phyloP scores from a whole-genome alignment of 2,329 filamentous ascomycete species.

The Colletotrichum salicis region DNA sequence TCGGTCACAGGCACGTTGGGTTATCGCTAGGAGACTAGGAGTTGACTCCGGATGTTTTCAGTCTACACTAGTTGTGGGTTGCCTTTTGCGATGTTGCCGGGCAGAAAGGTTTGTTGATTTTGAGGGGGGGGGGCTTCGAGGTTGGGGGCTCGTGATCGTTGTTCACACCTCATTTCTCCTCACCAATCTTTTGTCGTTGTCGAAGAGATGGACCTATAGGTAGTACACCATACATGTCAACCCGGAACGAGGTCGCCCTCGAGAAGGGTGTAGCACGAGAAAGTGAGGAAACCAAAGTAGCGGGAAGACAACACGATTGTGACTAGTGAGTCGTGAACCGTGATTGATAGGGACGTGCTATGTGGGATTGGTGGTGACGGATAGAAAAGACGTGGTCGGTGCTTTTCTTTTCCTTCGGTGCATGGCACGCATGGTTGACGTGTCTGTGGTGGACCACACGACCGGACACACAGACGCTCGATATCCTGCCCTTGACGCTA shows the following conservation, averaged over 20 bases:
- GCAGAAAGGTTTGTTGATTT: background rate
- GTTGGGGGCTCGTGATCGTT: background rate
- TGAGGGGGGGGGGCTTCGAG: background rate
- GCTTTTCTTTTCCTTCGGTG: background rate
- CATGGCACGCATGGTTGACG: conserved; percentile 36
- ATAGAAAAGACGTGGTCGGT: background rate
- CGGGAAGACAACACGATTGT: background rate
- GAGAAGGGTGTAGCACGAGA: background rate
- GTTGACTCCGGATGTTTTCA: background rate
- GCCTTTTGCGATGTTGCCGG: background rate
- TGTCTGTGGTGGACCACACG: conserved; percentile 24
- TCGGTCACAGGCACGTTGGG: background rate
- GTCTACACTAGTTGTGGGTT: background rate
- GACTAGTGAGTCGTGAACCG: background rate
- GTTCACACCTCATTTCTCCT: background rate
- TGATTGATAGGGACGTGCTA: background rate
- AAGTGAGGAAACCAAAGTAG: background rate
- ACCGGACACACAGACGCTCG: background rate
- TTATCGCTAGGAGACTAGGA: background rate
- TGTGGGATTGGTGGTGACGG: background rate
- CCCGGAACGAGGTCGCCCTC: background rate
- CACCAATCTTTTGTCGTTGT: background rate
- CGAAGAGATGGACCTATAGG: background rate
- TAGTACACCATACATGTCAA: background rate
- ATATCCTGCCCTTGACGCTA: conserved; percentile 15